Evolutionary conservation across 495 filamentous ascomycete genomes (phyloP).

Genomic region (Neurospora pannonica): DNA sequence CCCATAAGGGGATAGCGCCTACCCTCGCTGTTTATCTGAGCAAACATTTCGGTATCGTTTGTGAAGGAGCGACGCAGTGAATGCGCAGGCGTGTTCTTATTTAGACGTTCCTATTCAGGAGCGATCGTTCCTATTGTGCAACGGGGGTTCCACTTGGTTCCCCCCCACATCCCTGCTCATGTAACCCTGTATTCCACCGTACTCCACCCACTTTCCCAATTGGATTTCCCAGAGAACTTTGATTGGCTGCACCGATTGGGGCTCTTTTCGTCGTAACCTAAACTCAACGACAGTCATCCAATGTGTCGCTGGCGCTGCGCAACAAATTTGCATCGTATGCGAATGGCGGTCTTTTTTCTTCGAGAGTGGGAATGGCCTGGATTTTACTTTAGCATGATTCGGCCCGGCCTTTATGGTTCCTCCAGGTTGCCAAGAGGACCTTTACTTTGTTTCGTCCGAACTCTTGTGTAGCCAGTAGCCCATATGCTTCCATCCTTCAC

Average conservation of each 20-base stretch:
- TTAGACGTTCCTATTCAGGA: neutral
- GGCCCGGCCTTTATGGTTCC: too few species aligned
- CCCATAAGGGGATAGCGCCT: neutral
- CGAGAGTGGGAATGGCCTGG: too few species aligned
- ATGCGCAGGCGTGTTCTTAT: neutral
- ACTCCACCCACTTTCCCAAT: neutral
- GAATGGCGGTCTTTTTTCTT: neutral
- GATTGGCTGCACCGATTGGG: neutral
- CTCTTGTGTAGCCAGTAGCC: too few species aligned
- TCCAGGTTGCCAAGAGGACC: too few species aligned
- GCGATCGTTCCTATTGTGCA: neutral
- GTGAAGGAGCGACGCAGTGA: neutral
- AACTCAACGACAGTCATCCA: neutral
- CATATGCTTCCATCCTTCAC: too few species aligned
- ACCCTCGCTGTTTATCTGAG: neutral
- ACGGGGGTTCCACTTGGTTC: neutral
- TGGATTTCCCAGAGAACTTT: neutral
- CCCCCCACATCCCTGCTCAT: neutral
- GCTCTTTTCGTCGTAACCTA: neutral
- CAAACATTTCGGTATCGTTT: neutral
- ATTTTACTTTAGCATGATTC: too few species aligned
- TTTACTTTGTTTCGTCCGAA: too few species aligned
- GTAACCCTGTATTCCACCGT: neutral
- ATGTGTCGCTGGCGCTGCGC: neutral
- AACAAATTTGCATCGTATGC: neutral